Conservation (phyloP, 495 filamentous ascomycete species). For the Lichina pygmaea region DNA sequence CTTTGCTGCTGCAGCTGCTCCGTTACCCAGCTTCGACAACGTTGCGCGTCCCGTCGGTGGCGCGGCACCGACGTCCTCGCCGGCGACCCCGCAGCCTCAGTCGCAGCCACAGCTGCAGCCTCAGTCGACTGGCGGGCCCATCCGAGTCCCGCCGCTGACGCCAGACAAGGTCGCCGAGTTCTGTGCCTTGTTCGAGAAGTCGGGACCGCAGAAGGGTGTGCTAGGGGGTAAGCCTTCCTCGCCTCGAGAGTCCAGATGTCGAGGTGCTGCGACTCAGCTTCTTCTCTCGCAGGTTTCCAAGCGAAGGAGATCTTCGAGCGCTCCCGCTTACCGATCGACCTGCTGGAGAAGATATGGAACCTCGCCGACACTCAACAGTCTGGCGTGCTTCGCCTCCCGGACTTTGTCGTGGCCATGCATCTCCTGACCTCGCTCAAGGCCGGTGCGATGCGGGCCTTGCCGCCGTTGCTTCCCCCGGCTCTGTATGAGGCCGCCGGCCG, state of each 20-base stretch:
- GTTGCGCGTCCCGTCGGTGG: constrained; percentile 20
- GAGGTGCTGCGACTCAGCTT: not conserved
- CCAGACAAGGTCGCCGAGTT: constrained; percentile 79
- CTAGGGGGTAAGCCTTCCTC: constrained; percentile 30
- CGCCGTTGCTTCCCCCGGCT: constrained; percentile 55
- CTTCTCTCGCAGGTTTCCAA: constrained; percentile 27
- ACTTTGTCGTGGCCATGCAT: constrained; percentile 98
- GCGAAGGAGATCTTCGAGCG: constrained; percentile 91
- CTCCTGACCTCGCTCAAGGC: constrained; percentile 73
- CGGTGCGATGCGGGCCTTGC: constrained; percentile 50
- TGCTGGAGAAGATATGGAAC: constrained; percentile 81
- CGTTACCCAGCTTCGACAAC: constrained; percentile 80
- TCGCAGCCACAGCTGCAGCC: constrained; percentile 13
- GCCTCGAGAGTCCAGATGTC: not conserved
- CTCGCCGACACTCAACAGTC: constrained; percentile 80
- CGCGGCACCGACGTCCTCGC: constrained; percentile 9
- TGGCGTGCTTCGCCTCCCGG: constrained; percentile 63
- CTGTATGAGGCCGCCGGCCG: constrained; percentile 70
- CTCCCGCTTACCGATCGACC: constrained; percentile 67
- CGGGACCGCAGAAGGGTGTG: constrained; percentile 49
- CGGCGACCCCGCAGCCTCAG: constrained; percentile 16
- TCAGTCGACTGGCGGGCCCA: constrained; percentile 41
- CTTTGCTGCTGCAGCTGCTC: constrained; percentile 35
- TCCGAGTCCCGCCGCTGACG: constrained; percentile 72
- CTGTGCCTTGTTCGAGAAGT: constrained; percentile 61